Percentiles rank a stretch among this genome's conserved stretches.
phyloP scores from a whole-genome alignment of 2,329 filamentous ascomycete genomes.

The Endothia cerciana region DNA sequence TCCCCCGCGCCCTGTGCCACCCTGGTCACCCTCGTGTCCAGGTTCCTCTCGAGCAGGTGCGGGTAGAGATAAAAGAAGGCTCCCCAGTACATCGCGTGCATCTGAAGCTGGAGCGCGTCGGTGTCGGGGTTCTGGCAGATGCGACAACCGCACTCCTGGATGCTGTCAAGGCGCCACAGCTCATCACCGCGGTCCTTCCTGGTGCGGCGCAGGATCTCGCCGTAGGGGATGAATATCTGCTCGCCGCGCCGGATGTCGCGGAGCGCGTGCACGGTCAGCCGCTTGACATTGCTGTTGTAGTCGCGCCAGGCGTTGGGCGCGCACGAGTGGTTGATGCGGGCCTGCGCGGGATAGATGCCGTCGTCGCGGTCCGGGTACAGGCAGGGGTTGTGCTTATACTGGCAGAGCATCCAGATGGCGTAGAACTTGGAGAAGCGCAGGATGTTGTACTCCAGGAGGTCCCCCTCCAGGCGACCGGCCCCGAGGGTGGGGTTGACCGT shows the following conservation, averaged over 20 bases:
- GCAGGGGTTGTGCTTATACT: background rate
- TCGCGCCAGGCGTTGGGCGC: constrained; percentile 30
- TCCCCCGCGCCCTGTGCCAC: background rate
- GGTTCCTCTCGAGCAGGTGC: background rate
- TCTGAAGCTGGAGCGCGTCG: background rate
- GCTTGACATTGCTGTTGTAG: constrained; percentile 26
- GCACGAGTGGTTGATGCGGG: constrained; percentile 32
- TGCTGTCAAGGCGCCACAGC: background rate
- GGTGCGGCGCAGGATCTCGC: background rate
- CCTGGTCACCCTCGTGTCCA: background rate
- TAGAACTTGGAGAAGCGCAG: constrained; percentile 11
- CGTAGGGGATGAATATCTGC: constrained; percentile 28
- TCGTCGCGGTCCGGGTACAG: background rate
- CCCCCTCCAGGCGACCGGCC: background rate
- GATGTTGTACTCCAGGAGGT: background rate
- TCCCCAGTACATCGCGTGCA: background rate
- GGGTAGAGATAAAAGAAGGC: background rate
- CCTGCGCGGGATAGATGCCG: constrained; percentile 15
- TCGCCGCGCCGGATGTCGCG: constrained; percentile 29
- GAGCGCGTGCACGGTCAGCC: constrained; percentile 29
- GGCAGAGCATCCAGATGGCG: constrained; percentile 8
- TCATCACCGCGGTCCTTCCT: background rate
- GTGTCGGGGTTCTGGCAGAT: constrained; percentile 6
- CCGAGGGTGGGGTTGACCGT: background rate
- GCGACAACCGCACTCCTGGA: constrained; percentile 12